phyloP scores from a whole-genome alignment of 78 protist genomes.

The Dictyostelium citrinum region DNA sequence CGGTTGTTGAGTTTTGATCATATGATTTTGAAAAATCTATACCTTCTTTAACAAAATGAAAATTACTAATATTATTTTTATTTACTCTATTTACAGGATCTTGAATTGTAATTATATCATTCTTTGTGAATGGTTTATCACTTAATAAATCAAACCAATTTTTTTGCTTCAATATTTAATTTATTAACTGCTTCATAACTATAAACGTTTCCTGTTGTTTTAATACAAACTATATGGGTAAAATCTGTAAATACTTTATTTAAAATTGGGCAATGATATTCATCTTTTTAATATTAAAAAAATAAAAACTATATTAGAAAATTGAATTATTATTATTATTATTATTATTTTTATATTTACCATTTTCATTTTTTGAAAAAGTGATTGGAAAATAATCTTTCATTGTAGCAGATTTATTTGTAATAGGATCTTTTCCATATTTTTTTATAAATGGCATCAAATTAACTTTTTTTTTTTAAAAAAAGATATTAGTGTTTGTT shows the following conservation, averaged over 20 bases:
- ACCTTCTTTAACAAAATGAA: constrained; percentile 49
- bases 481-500: background rate
- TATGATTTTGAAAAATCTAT: background rate
- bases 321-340: background rate
- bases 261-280: constrained; percentile 92
- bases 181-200: constrained; percentile 86
- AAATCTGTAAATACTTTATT: constrained; percentile 89
- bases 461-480: constrained; percentile 21
- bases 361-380: constrained; percentile 78
- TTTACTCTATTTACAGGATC: constrained; percentile 8
- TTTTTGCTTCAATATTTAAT: constrained; percentile 85
- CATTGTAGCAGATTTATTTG: constrained; percentile 86
- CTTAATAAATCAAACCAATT: constrained; percentile 85
- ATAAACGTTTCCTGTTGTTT: constrained; percentile 92
- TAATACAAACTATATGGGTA: constrained; percentile 88
- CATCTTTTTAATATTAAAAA: constrained; percentile 39
- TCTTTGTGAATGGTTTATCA: constrained; percentile 85
- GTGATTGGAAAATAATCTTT: constrained; percentile 79
- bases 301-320: too few species aligned
- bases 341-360: background rate
- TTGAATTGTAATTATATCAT: constrained; percentile 85
- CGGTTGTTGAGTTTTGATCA: background rate
- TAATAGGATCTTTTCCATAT: constrained; percentile 85
- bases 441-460: constrained; percentile 91
- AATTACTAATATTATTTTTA: background rate